Evolutionary conservation across 2,329 filamentous ascomycete genomes (phyloP).

Genomic region (Fusarium anguioides): DNA sequence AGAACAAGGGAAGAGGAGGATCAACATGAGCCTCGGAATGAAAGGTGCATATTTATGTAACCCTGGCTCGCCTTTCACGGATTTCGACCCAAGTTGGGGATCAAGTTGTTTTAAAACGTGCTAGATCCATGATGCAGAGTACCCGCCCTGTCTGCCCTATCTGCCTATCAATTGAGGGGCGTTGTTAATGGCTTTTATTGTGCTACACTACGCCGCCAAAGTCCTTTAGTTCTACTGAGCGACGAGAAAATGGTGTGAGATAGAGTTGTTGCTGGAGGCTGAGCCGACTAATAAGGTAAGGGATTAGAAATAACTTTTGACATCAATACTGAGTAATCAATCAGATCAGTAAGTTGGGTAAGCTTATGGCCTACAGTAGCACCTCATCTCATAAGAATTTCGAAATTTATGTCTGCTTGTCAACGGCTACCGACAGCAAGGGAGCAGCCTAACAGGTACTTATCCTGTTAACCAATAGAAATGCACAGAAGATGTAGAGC

Average conservation of each 20-base stretch:
- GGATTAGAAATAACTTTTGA: not conserved
- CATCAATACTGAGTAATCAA: not conserved
- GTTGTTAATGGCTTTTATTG: not conserved
- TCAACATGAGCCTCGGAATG: not conserved
- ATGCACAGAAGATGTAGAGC: not conserved
- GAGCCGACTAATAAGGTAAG: not conserved
- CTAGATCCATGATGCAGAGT: not conserved
- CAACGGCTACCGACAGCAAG: not conserved
- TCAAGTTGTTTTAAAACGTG: constrained; percentile 9
- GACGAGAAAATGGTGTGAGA: not conserved
- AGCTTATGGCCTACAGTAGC: not conserved
- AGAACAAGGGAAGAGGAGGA: not conserved
- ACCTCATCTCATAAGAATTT: not conserved
- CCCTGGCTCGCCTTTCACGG: constrained; percentile 4
- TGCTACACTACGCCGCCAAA: not conserved
- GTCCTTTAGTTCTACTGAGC: not conserved
- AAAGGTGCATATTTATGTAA: constrained; percentile 25
- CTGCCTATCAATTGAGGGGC: constrained; percentile 8
- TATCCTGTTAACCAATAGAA: not conserved
- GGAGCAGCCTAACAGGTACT: too few relatives aligned
- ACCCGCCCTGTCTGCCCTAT: constrained; percentile 15
- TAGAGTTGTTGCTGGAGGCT: not conserved
- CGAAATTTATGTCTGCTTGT: not conserved
- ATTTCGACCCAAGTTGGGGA: constrained; percentile 16
- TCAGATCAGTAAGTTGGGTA: not conserved